Conservation (phyloP, 169 alveolate species). For the Fabrea salina region DNA sequence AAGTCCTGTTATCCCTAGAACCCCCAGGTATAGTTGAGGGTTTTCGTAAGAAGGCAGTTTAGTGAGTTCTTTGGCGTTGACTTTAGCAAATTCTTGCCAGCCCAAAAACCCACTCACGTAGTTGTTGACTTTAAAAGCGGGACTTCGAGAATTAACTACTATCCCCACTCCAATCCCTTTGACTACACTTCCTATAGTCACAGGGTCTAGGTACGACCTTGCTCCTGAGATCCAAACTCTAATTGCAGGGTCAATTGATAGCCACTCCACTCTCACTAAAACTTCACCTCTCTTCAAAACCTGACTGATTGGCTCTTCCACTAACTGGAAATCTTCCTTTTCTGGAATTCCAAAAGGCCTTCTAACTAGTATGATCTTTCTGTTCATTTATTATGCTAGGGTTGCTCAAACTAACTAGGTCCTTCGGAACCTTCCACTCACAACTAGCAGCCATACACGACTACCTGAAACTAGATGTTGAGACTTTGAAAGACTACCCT, state of each 20-base stretch:
- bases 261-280: background rate
- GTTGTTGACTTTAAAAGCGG: constrained; percentile 36
- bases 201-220: constrained; percentile 50
- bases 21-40: constrained; percentile 37
- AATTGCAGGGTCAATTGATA: constrained; percentile 22
- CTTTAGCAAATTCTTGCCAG: constrained; percentile 38
- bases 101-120: constrained; percentile 40
- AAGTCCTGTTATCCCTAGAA: constrained; percentile 44
- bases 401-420: no score
- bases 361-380: background rate
- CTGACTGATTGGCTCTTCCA: background rate
- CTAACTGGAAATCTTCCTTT: background rate
- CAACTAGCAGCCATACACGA: no score
- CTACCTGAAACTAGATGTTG: no score
- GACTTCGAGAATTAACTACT: constrained; percentile 42
- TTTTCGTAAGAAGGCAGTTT: background rate
- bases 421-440: no score
- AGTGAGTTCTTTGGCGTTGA: constrained; percentile 24
- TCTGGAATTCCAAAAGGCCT: background rate
- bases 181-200: constrained; percentile 41
- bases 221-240: constrained; percentile 61
- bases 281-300: background rate
- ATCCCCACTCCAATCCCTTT: constrained; percentile 38
- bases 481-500: no score
- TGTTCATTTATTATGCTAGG: no score